Base-by-base conservation (phyloP, 495 filamentous ascomycete genomes). In the Penicillium taxi region DNA sequence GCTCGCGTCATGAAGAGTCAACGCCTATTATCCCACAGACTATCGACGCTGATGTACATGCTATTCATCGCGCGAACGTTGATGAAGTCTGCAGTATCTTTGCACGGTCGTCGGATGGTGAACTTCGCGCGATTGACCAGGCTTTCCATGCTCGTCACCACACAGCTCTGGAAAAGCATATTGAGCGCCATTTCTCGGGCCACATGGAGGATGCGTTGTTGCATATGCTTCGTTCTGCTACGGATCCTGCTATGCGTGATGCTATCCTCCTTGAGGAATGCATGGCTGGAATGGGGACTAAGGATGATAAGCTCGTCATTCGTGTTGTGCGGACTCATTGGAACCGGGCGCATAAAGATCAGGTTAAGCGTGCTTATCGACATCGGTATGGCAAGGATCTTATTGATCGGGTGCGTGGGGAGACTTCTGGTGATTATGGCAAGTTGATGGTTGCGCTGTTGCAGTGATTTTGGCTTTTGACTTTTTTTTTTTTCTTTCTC, bases 161-260 rank as follows among this genome's bases (percentile, higher is more conserved):
- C 1, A 59, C 66, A 8, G 58, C 71, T 13, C 64, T 98, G 6
- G 80, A 85, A 37, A 75, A 77, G 18, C 78, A 85, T 34, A 73
- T 96, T 26, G 69, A 73, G 35, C 80, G 73, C 63, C 80, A 91
- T 52, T 94, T 95, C 61, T 81, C 80, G 1, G 90, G 89, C 1
- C 90, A 96, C 49, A 95, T 96, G 86, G 74, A 89, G 59, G 73
- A 82, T 17, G 87, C 86, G 0, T 61, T 95, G n/a, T 56, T 88
- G 26, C 76, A 74, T 35, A 85, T 94, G 59, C 63, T 95, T 4
- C 73, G 73, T n/a, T 70, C 75, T 0, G 91, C 83, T 4, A 61
- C 75, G 8, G 85, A 96, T 50, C 82, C 81, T 33, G 84, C 82
- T 15, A 80, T 81, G 73, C 75, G 83, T 28, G 89, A 94, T 50